Base-by-base conservation (phyloP, 768 basidiomycete genomes). In the Ramaria sp. region DNA sequence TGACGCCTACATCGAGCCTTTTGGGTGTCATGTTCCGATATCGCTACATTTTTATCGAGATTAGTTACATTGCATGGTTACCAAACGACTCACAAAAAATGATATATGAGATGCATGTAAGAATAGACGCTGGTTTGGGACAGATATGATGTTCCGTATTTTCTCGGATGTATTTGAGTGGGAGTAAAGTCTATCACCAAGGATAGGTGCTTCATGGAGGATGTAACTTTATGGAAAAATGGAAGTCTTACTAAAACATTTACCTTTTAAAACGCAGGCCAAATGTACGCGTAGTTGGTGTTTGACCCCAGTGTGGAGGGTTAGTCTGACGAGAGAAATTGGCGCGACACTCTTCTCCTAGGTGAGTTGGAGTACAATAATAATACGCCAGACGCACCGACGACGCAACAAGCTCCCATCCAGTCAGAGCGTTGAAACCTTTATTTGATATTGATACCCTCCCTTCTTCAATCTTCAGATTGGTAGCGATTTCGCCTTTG, bases 271-370 rank as follows among this genome's bases (percentile, higher is more conserved):
- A 55, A 69, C 70, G 49, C 76, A 71, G 1, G 84, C 76, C 33
- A 82, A 65, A 59, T 87, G 85, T 13, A 84, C 71, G n/a, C 85
- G 77, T 33, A 87, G 75, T 62, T 87, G 85, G 57, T 87, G 85
- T 65, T 86, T 86, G 54, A 78, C 66, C 3, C 84, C 85, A 15
- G 85, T 86, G 51, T 77, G 68, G 19, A 84, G 72, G 11, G 70
- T 73, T 15, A 87, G 71, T 39, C 73, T 74, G 41, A 87, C 66
- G 51, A 88, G 72, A 1, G 82, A 78, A 30, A 86, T 54, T 19
- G 83, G 82, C 3, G 45, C 58, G 50, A 51, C 56, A 49, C 50
- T 37, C 59, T 62, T 67, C 72, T 75, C 43, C 50, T 12, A 42
- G 22, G 54, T 52, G 60, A 62, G 58, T 52, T 63, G 46, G 59